Evolutionary conservation across 2,329 filamentous ascomycete genomes (phyloP), one percentile per base, ranked within the genome.

Genomic region (Parafenestella ontariensis): DNA sequence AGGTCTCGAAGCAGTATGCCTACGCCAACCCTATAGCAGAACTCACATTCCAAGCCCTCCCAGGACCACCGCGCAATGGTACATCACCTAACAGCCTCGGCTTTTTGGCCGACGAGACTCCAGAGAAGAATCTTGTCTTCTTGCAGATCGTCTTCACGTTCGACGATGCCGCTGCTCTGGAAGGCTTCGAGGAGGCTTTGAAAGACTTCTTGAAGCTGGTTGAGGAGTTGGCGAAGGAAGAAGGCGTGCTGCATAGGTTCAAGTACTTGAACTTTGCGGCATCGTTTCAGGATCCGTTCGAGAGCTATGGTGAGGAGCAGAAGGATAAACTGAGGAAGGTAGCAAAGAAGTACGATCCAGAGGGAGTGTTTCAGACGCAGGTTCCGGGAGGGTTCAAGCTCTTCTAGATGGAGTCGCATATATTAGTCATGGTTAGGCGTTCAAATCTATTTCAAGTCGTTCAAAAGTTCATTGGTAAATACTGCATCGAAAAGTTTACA

Each of bases 251-350:
- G 20, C 57, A 59, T 31, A 51, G 26, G 0, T 59, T 46, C 40
- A 57, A 58, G 41, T 72, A 75, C 43, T 46, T 72, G 28, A 77
- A 75, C 52, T 77, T 76, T 51, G 74, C 75, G 8, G 71, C 65
- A 2, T 48, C 50, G 11, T 76, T 68, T 55, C 76, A 78, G 54
- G 66, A 75, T 42, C 73, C 74, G 5, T 33, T 66, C 7, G 46
- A 10, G 11, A 56, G 54, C 29, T 69, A 70, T 57, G 68, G 68
- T 3, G 23, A 39, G 5, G 52, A 53, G 11, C 50, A 54, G 9
- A 23, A 61, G 7, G 28, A 21, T 11, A 52, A 31, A 17, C 21
- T 71, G 33, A 52, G 41, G 26, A 29, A 44, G 20, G 61, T 66
- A 1, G 56, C 61, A 24, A 48, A n/a, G 34, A 66, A 60, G 49